phyloP scores from a whole-genome alignment of 2,329 filamentous ascomycete genomes.

The Fusarium pininemorale region DNA sequence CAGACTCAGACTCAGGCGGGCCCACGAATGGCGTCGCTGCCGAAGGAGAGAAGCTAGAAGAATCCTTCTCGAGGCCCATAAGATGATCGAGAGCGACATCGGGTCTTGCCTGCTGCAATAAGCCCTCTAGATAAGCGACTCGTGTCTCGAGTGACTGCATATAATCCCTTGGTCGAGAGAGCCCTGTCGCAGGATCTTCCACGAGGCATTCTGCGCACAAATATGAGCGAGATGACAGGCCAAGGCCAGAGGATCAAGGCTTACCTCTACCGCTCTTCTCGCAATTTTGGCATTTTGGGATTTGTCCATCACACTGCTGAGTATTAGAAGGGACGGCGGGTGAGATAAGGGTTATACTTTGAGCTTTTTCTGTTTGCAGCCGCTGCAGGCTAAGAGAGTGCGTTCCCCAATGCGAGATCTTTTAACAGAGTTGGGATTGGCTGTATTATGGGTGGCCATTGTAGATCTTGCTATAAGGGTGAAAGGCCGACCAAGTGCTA shows the following conservation, averaged over 20 bases:
- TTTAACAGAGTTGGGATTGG: not conserved
- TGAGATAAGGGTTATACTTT: not conserved
- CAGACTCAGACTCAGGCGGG: not conserved
- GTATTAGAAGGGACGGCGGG: not conserved
- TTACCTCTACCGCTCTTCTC: conserved; percentile 11
- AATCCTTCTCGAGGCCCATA: not conserved
- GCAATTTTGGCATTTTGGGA: conserved; percentile 24
- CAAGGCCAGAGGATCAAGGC: not conserved
- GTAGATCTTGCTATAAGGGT: not conserved
- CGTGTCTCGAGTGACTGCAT: conserved; percentile 27
- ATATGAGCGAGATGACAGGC: not conserved
- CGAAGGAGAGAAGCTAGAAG: not conserved
- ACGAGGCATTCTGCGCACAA: conserved; percentile 19
- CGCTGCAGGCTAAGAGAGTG: conserved; percentile 22
- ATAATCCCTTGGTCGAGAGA: conserved; percentile 25
- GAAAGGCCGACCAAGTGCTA: not conserved
- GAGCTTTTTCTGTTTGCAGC: conserved; percentile 32
- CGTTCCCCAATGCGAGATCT: conserved; percentile 20
- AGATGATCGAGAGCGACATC: conserved; percentile 27
- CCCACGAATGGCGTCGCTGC: not conserved
- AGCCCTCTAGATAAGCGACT: conserved; percentile 25
- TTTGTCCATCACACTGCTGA: conserved; percentile 17
- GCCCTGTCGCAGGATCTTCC: conserved; percentile 24
- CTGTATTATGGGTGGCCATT: not conserved
- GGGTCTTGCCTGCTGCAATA: conserved; percentile 18